Conservation (phyloP, 495 filamentous ascomycete species). For the Aspergillus incahuasiensis region DNA sequence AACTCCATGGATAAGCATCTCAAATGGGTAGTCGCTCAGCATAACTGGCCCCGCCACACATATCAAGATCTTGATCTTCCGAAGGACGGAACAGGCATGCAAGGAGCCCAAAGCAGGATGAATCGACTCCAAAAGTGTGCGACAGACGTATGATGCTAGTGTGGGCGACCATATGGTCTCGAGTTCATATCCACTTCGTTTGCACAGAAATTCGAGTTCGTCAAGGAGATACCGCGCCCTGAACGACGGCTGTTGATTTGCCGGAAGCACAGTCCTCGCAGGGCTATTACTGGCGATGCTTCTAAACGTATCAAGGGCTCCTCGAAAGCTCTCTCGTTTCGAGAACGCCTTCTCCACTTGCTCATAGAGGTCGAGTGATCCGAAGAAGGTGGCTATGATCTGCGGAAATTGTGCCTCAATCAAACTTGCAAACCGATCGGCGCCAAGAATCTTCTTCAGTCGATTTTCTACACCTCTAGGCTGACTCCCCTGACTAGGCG, state of each 20-base stretch:
- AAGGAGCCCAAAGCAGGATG: slow-evolving; percentile 84
- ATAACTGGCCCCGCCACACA: slow-evolving; percentile 69
- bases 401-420: slow-evolving; percentile 66
- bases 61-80: slow-evolving; percentile 78
- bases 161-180: slow-evolving; percentile 70
- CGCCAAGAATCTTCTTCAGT: slow-evolving; percentile 64
- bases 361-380: slow-evolving; percentile 65
- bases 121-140: slow-evolving; percentile 73
- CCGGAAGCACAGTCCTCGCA: slow-evolving; percentile 56
- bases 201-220: slow-evolving; percentile 72
- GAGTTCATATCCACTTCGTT: slow-evolving; percentile 58
- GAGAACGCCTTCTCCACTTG: slow-evolving; percentile 68
- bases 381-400: slow-evolving; percentile 70
- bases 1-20: slow-evolving; percentile 83
- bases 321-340: slow-evolving; percentile 53
- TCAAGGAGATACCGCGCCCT: slow-evolving; percentile 66
- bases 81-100: slow-evolving; percentile 78
- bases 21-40: slow-evolving; percentile 74
- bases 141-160: slow-evolving; percentile 67
- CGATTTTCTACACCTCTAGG: slow-evolving; percentile 62
- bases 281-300: slow-evolving; percentile 61
- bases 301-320: slow-evolving; percentile 58
- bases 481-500: slow-evolving; percentile 44
- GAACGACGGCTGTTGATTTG: slow-evolving; percentile 83
- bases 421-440: slow-evolving; percentile 54